Evolutionary conservation across 2,329 filamentous ascomycete genomes (phyloP).

Genomic region (Helotiales sp.): DNA sequence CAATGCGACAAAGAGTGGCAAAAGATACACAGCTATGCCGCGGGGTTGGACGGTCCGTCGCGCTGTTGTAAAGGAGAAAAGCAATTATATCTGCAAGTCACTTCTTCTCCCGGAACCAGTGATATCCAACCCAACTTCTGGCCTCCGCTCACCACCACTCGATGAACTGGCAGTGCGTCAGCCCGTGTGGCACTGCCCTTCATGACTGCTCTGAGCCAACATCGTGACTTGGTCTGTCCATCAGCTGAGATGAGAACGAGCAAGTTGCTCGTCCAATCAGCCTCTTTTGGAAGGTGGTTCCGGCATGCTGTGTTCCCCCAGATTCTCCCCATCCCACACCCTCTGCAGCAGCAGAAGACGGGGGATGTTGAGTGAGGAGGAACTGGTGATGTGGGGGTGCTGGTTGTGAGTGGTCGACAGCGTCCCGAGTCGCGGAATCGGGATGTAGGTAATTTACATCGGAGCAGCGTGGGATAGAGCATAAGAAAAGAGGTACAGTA

Average conservation of each 20-base stretch:
- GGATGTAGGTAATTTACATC: too few species aligned
- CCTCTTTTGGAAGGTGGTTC: too few species aligned
- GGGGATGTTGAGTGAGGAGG: background rate
- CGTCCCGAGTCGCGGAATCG: too few species aligned
- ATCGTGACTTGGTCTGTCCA: too few species aligned
- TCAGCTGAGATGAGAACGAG: background rate
- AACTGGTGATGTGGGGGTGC: background rate
- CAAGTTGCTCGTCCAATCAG: too few species aligned
- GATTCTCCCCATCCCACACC: background rate
- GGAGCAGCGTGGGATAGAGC: too few species aligned
- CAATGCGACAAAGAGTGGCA: background rate
- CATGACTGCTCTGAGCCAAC: background rate
- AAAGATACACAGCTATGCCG: background rate
- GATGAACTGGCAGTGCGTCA: background rate
- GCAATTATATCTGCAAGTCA: background rate
- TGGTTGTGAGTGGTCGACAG: background rate
- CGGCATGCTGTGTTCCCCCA: too few species aligned
- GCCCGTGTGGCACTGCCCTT: background rate
- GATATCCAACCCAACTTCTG: background rate
- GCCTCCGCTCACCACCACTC: background rate
- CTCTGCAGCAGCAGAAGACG: background rate
- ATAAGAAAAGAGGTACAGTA: too few species aligned
- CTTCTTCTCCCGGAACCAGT: background rate
- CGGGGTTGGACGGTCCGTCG: slow-evolving; percentile 11
- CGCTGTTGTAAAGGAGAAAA: background rate